phyloP scores from a whole-genome alignment of 257 asterid species.

The Fraxinus anomala region DNA sequence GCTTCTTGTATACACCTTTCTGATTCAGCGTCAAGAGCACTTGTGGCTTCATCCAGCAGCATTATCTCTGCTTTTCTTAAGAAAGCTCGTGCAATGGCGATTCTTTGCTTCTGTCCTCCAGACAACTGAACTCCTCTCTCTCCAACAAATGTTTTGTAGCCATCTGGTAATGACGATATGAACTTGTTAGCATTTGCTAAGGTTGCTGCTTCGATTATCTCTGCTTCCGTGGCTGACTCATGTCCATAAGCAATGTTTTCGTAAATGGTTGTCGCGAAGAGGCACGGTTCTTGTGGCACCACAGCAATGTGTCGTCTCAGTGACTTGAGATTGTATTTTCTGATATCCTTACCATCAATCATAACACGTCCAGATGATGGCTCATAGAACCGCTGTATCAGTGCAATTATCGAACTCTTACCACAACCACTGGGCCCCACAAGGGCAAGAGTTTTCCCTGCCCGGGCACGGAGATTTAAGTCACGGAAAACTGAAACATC shows the following conservation, averaged over 20 bases:
- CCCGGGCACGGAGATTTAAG: slow-evolving; percentile 64
- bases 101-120: slow-evolving; percentile 40
- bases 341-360: slow-evolving; percentile 73
- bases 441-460: slow-evolving; percentile 81
- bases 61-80: slow-evolving; percentile 37
- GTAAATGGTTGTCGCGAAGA: slow-evolving; percentile 67
- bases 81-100: slow-evolving; percentile 38
- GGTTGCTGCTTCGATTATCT: slow-evolving; percentile 71
- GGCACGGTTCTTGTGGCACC: slow-evolving; percentile 86
- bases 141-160: slow-evolving; percentile 43
- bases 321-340: slow-evolving; percentile 71
- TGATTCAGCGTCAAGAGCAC: slow-evolving; percentile 54
- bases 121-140: slow-evolving; percentile 37
- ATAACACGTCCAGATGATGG: slow-evolving; percentile 68
- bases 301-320: slow-evolving; percentile 67
- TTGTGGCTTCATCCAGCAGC: slow-evolving; percentile 39
- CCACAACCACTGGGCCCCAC: slow-evolving; percentile 93
- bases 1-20: slow-evolving; percentile 74
- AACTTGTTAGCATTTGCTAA: slow-evolving; percentile 73
- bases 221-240: slow-evolving; percentile 67
- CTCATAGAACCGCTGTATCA: slow-evolving; percentile 73
- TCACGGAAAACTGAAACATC: slow-evolving; percentile 62
- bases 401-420: slow-evolving; percentile 68
- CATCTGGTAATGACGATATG: slow-evolving; percentile 45
- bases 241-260: slow-evolving; percentile 81